Evolutionary conservation across 768 basidiomycete species (phyloP).

Genomic region (Mycena filopes): DNA sequence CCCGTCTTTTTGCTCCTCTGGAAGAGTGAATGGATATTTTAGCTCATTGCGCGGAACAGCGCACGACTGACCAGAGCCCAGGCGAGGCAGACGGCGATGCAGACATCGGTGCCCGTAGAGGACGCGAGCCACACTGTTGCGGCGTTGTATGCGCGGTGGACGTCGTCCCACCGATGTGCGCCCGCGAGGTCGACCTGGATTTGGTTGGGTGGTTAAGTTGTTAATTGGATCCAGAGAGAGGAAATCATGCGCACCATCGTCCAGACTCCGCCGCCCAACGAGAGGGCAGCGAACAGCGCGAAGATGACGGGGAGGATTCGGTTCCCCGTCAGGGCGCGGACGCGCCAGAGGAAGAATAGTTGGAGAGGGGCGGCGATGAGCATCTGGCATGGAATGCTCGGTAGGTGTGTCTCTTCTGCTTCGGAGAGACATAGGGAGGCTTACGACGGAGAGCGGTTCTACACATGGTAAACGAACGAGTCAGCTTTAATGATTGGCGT

Average conservation of each 20-base stretch:
- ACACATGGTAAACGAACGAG: background rate
- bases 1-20: conserved; percentile 13
- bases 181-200: background rate
- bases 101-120: background rate
- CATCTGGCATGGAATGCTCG: background rate
- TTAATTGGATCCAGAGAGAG: too few species aligned
- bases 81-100: conserved; percentile 5
- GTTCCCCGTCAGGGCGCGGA: conserved; percentile 26
- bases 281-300: background rate
- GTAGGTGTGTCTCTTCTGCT: background rate
- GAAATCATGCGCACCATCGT: background rate
- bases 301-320: background rate
- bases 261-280: conserved; percentile 8
- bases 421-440: too few species aligned
- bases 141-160: background rate
- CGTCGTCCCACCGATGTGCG: background rate
- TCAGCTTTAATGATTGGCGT: too few species aligned
- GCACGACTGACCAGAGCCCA: background rate
- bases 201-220: too few species aligned
- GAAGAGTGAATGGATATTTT: background rate
- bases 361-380: conserved; percentile 38
- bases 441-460: conserved; percentile 12
- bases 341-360: conserved; percentile 40
- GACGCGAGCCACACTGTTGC: conserved; percentile 14
- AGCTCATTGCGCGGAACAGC: too few species aligned